Evolutionary conservation across 2,329 filamentous ascomycete species (phyloP).

Genomic region (Diaporthe sp.): DNA sequence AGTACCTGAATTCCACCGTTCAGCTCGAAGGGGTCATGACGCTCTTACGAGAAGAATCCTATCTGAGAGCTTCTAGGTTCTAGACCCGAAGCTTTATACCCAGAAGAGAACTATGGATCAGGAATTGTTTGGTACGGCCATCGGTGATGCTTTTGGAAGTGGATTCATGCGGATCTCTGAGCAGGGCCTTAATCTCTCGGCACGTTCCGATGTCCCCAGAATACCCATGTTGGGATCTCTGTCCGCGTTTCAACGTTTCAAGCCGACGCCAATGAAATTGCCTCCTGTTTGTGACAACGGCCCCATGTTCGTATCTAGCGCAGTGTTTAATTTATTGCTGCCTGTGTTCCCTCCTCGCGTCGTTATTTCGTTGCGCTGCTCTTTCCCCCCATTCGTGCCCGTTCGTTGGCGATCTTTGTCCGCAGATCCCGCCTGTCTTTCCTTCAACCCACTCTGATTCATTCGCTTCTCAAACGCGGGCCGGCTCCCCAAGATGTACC

Average conservation of each 20-base stretch:
- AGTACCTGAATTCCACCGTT: not conserved
- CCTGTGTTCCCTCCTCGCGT: constrained; percentile 6
- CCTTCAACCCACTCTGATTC: constrained; percentile 37
- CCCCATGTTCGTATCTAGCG: constrained; percentile 19
- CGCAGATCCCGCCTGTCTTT: constrained; percentile 36
- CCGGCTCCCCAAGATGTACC: constrained; percentile 38
- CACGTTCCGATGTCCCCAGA: constrained; percentile 30
- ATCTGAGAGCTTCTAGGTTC: not conserved
- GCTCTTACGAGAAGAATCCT: not conserved
- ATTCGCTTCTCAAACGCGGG: constrained; percentile 35
- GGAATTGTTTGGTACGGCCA: constrained; percentile 3
- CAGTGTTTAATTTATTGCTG: constrained; percentile 27
- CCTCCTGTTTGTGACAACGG: constrained; percentile 10
- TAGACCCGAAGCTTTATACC: not conserved
- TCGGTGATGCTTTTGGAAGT: constrained; percentile 7
- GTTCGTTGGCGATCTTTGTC: constrained; percentile 32
- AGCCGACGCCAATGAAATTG: constrained; percentile 30
- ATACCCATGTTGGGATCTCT: constrained; percentile 14
- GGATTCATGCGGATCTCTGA: constrained; percentile 32
- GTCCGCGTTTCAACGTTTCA: constrained; percentile 36
- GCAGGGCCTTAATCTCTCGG: constrained; percentile 40
- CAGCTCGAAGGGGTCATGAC: not conserved
- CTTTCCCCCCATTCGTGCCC: constrained; percentile 10
- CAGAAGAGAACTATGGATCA: not conserved
- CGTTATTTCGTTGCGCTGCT: constrained; percentile 8